phyloP scores from a whole-genome alignment of 2,329 filamentous ascomycete species.

The Byssochlamys sp. region DNA sequence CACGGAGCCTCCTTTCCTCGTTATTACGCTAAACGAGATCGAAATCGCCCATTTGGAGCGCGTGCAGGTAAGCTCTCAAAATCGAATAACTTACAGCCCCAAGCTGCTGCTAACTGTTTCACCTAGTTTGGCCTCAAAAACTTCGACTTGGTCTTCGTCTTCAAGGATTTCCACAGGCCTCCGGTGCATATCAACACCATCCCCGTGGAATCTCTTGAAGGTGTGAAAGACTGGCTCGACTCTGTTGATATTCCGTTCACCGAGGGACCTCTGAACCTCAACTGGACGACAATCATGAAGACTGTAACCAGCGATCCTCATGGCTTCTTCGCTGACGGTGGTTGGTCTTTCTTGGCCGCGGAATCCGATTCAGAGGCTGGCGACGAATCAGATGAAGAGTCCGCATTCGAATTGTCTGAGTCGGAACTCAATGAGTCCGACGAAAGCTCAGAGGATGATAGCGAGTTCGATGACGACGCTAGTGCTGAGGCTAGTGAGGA shows the following conservation, averaged over 20 bases:
- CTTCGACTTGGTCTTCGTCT: slow-evolving; percentile 96
- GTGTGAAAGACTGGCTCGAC: slow-evolving; percentile 96
- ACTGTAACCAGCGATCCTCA: slow-evolving; percentile 90
- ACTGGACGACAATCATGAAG: slow-evolving; percentile 99
- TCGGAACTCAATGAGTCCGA: slow-evolving; percentile 65
- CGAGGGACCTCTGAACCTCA: slow-evolving; percentile 91
- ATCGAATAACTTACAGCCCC: not conserved
- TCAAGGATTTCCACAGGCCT: slow-evolving; percentile 88
- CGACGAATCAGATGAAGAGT: slow-evolving; percentile 74
- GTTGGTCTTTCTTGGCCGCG: slow-evolving; percentile 82
- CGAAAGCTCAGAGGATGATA: slow-evolving; percentile 76
- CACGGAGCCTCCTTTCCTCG: slow-evolving; percentile 92
- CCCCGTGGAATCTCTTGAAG: slow-evolving; percentile 84
- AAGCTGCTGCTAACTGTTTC: slow-evolving; percentile 14
- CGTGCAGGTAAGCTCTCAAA: slow-evolving; percentile 49
- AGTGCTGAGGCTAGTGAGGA: slow-evolving; percentile 63
- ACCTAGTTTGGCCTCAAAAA: slow-evolving; percentile 89
- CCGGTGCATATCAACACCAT: slow-evolving; percentile 97
- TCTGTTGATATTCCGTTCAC: slow-evolving; percentile 88
- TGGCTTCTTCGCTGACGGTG: slow-evolving; percentile 87
- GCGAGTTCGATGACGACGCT: slow-evolving; percentile 87
- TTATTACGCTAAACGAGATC: slow-evolving; percentile 88
- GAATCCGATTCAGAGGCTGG: slow-evolving; percentile 78
- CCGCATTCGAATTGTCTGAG: slow-evolving; percentile 81
- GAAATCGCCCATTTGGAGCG: slow-evolving; percentile 93